Base-by-base conservation (phyloP, 345 rosid species). In the Eucalyptus sp. region DNA sequence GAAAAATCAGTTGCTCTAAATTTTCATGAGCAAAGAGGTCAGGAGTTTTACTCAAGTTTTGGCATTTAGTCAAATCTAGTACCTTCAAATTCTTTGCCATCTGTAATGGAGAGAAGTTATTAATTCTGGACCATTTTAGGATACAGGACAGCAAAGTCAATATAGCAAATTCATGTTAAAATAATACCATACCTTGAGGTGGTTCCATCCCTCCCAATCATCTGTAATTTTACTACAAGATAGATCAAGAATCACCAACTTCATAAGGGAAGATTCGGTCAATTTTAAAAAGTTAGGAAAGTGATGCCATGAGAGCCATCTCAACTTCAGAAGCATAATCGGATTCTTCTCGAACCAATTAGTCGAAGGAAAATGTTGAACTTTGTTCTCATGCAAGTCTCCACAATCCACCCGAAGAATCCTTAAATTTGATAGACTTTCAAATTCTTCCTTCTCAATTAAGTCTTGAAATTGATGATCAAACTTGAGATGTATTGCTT, bases 261-360 rank as follows among this genome's bases (percentile, higher is more conserved):
- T 58, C 66, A 2, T 5, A 10, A 11, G 66, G n/a, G 66, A 58
- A 25, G 3, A 25, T 58, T 6, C 0, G 3, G n/a, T 10, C n/a
- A 58, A 58, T 5, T 58, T 10, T 6, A 24, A 58, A 25, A 58
- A 5, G 14, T 10, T 11, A 24, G n/a, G n/a, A 60, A 5, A 10
- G 13, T 24, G 2, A 58, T 25, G 64, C 64, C 64, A 58, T 58
- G 64, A 58, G 13, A 58, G n/a, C 64, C 64, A 58, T 25, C n/a
- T 58, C 29, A 10, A 58, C 6, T 58, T 10, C 1, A 14, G 14
- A 56, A 24, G 64, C 3, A 25, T 25, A 14, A 1, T 2, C 0
- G 0, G 64, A 58, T 58, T 58, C 64, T 1, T 25, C 14, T 0
- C 0, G 13, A 56, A 24, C 29, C 13, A 10, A 0, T 58, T 58